Base-by-base conservation (phyloP, 805 yeast species). In the Zygotorulaspora florentina region DNA sequence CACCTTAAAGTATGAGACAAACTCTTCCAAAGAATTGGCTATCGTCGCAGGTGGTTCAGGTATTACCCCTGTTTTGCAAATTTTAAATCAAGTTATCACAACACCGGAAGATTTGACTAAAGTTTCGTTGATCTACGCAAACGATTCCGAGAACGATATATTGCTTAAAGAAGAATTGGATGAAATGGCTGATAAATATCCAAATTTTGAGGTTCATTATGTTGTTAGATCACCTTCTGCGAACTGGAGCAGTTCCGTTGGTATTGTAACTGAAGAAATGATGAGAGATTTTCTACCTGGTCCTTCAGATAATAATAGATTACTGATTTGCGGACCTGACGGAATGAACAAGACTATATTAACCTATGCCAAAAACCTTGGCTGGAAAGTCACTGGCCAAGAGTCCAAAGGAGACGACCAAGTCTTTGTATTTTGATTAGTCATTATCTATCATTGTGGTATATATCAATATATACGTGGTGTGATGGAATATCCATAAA, bases 31-130 rank as follows among this genome's bases (percentile, higher is more conserved):
- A 50, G 77, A 80, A 48, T 72, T 86, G 46, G 80, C 81, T 15
- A 73, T 86, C 69, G 72, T 86, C 55, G 91, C 90, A 7, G 95
- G 93, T 54, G 95, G 95, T 15, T 80, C 91, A 0, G 95, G 97
- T 42, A 83, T 90, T 52, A 87, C 96, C 8, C 96, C 97, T 31
- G 81, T 87, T 68, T 74, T 85, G 59, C 95, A 89, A 67, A 84
- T 90, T 12, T 71, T 86, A 42, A 81, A 85, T 49, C 77, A 77
- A 48, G 73, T 85, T 41, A 77, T 84, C 50, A 84, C 89, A 13
- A 79, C 82, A 23, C 81, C 87, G 2, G 80, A 74, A 46, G 90
- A 85, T 62, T 30, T 61, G 27, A 83, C 91, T 30, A 73, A 74
- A 42, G 72, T 86, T 44, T 72, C 79, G 2, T 66, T 86, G 53